These are phyloP conservation scores for Gossypium schwendimanii DNA, from an alignment of 441 rosid species.

Conservation along the genomic window DNA sequence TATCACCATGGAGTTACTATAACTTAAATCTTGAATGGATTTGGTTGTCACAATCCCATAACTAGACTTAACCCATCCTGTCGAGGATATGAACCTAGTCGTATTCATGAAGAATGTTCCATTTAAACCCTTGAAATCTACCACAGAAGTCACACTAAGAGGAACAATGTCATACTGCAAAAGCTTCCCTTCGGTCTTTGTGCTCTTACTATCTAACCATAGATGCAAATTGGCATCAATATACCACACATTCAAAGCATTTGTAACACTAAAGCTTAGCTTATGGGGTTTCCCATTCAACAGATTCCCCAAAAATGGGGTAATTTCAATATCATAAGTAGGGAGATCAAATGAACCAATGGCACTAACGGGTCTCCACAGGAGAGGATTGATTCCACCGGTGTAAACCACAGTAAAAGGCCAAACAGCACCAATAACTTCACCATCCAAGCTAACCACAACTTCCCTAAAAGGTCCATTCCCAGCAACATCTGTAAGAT, in stretches of 20 bases:
- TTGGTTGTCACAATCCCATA: conserved; percentile 48
- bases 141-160: conserved; percentile 23
- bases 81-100: conserved; percentile 43
- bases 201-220: conserved; percentile 60
- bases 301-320: conserved; percentile 60
- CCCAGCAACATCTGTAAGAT: conserved; percentile 40
- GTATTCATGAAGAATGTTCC: conserved; percentile 51
- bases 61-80: conserved; percentile 62
- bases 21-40: conserved; percentile 41
- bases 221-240: conserved; percentile 86
- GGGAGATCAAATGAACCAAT: conserved; percentile 84
- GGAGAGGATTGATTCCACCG: conserved; percentile 70
- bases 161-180: conserved; percentile 35
- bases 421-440: conserved; percentile 65
- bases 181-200: conserved; percentile 45
- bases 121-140: conserved; percentile 44
- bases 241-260: conserved; percentile 75
- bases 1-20: conserved; percentile 49
- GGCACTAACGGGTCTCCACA: conserved; percentile 75
- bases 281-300: conserved; percentile 60
- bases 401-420: conserved; percentile 86
- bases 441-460: conserved; percentile 58
- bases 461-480: conserved; percentile 95
- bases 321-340: conserved; percentile 69
- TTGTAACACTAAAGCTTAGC: conserved; percentile 55